Percentiles rank a stretch among this genome's conserved stretches.
Evolutionary conservation across 2,329 filamentous ascomycete species (phyloP).

Genomic region (Westerdykella sp.): DNA sequence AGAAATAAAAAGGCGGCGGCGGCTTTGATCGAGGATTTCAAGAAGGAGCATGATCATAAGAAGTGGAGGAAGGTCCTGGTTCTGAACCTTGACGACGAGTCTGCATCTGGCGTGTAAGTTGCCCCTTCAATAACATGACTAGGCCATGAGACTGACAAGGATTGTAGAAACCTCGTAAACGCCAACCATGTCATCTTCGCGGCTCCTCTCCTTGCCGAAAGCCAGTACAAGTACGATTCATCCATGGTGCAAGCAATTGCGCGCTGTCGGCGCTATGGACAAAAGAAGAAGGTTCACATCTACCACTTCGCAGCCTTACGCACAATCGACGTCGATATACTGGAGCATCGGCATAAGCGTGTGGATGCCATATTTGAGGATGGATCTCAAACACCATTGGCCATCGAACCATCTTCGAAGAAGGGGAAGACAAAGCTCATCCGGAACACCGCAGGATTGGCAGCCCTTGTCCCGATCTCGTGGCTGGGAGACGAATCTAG

Average conservation of each 20-base stretch:
- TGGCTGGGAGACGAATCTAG: conserved; percentile 16
- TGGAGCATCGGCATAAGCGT: conserved; percentile 40
- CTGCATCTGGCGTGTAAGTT: conserved; percentile 55
- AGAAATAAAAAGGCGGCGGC: conserved; percentile 6
- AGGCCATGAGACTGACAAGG: conserved; percentile 6
- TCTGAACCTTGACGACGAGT: conserved; percentile 51
- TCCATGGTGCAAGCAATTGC: conserved; percentile 60
- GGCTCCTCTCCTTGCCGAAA: conserved; percentile 47
- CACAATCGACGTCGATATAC: conserved; percentile 45
- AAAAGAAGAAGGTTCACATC: conserved; percentile 52
- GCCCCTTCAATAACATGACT: not conserved
- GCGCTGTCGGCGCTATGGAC: conserved; percentile 53
- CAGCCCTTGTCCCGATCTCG: conserved; percentile 22
- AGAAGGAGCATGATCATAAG: conserved; percentile 15
- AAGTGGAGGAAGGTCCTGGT: conserved; percentile 47
- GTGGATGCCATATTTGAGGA: conserved; percentile 11
- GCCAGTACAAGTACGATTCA: conserved; percentile 50
- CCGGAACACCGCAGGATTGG: conserved; percentile 7
- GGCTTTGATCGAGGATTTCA: conserved; percentile 25
- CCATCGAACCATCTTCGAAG: conserved; percentile 1
- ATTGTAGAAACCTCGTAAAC: conserved; percentile 52
- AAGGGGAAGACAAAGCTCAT: conserved; percentile 19
- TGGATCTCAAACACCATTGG: not conserved
- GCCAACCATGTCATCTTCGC: conserved; percentile 62
- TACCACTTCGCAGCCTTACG: conserved; percentile 80